Conservation (phyloP, 169 alveolate genomes). For the Cryptosporidium viatorum region DNA sequence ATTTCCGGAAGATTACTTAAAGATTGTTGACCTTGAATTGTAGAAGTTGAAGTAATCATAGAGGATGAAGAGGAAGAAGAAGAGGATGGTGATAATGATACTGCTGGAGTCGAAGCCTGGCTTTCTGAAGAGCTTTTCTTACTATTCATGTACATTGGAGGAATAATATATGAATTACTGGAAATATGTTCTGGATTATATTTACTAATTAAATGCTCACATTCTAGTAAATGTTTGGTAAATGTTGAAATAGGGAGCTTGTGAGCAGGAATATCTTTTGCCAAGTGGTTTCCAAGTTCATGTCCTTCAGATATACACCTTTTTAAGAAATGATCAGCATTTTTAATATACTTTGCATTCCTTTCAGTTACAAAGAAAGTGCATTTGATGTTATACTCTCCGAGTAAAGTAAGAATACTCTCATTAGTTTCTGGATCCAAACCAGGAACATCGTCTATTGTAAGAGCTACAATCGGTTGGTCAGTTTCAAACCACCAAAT, state of each 20-base stretch:
- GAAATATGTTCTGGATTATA: conserved; percentile 56
- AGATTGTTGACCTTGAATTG: background rate
- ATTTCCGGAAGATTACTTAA: background rate
- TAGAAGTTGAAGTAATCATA: background rate
- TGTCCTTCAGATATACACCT: conserved; percentile 74
- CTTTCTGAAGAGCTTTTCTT: background rate
- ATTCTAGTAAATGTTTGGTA: conserved; percentile 58
- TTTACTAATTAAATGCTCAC: conserved; percentile 47
- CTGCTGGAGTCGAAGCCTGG: background rate
- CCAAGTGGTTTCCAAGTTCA: conserved; percentile 75
- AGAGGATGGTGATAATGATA: conserved; percentile 23
- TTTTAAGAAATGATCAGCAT: conserved; percentile 52
- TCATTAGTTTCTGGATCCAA: conserved; percentile 44
- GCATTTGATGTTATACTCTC: conserved; percentile 43
- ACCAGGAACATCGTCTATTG: conserved; percentile 76
- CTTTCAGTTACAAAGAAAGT: conserved; percentile 75
- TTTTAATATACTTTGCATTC: conserved; percentile 48
- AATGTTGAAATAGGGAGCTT: conserved; percentile 40
- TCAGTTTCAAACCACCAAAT: conserved; percentile 74
- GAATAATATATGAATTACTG: conserved; percentile 35
- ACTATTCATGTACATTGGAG: conserved; percentile 6
- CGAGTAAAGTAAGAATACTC: conserved; percentile 28
- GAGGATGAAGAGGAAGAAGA: background rate
- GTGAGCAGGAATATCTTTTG: conserved; percentile 68
- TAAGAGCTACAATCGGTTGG: conserved; percentile 58